These are phyloP conservation scores for Fusarium clavum DNA, from an alignment of 2,329 filamentous ascomycete species.

Conservation along the genomic window DNA sequence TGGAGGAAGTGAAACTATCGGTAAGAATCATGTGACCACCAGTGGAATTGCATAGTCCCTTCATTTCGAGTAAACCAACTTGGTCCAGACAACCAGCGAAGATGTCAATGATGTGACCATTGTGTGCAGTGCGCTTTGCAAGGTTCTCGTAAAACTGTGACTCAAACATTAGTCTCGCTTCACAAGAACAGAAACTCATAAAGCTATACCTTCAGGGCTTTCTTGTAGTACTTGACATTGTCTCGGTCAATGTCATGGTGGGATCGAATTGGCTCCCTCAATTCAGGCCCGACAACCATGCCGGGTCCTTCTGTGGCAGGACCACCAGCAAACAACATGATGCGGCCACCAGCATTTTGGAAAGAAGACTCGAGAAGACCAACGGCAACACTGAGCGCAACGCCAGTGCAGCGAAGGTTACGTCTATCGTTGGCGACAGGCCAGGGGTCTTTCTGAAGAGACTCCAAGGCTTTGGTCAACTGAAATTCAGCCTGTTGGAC, in stretches of 20 bases:
- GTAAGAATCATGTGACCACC: conserved; percentile 98
- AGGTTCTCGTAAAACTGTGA: conserved; percentile 90
- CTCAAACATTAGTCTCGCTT: conserved; percentile 43
- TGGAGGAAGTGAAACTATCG: conserved; percentile 97
- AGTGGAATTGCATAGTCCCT: conserved; percentile 93
- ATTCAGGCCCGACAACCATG: conserved; percentile 94
- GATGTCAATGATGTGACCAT: conserved; percentile 96
- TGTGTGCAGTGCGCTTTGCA: conserved; percentile 93
- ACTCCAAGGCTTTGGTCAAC: conserved; percentile 94
- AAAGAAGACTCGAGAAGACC: conserved; percentile 94
- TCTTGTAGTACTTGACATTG: conserved; percentile 99
- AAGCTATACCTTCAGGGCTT: conserved; percentile 83
- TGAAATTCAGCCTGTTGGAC: conserved; percentile 98
- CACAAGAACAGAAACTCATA: background rate
- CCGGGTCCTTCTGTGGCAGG: conserved; percentile 96
- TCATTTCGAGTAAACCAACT: conserved; percentile 98
- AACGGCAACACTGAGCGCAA: conserved; percentile 94
- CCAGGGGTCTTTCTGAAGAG: conserved; percentile 97
- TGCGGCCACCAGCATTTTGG: conserved; percentile 91
- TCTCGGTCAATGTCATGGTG: conserved; percentile 99
- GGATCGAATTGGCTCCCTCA: conserved; percentile 95
- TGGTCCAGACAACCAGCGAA: conserved; percentile 98
- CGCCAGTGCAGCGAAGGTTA: conserved; percentile 90
- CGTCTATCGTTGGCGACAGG: conserved; percentile 94
- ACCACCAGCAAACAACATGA: conserved; percentile 97